A percentile compares a stretch with the other conserved stretches of the same genome.
Evolutionary conservation across 2,329 filamentous ascomycete species (phyloP).

Genomic region (Arthrobotrys iridis): DNA sequence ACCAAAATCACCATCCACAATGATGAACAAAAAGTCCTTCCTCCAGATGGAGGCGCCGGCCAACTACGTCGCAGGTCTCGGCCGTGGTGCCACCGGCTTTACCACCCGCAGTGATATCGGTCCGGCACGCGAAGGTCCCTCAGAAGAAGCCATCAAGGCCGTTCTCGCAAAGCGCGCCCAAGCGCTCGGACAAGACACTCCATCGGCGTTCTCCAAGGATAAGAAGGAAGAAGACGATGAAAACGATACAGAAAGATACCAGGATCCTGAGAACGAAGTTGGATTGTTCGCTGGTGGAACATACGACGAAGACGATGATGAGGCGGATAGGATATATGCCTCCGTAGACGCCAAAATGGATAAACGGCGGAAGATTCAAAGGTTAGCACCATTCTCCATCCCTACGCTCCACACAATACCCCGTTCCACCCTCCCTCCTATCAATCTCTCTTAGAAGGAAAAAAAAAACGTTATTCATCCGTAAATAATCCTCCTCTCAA

Average conservation of each 20-base stretch:
- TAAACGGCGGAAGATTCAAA: conserved; percentile 81
- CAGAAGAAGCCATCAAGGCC: conserved; percentile 98
- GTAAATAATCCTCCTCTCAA: conserved; percentile 67
- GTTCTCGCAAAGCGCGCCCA: conserved; percentile 93
- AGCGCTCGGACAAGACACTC: conserved; percentile 76
- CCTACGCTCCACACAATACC: conserved; percentile 23
- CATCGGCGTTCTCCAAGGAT: conserved; percentile 75
- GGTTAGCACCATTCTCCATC: conserved; percentile 70
- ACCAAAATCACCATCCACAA: conserved; percentile 26
- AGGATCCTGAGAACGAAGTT: conserved; percentile 96
- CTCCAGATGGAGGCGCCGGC: conserved; percentile 64
- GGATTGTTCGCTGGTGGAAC: conserved; percentile 94
- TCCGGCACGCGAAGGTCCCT: conserved; percentile 92
- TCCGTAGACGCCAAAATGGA: conserved; percentile 98
- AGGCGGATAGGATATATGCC: conserved; percentile 94
- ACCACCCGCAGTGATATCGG: conserved; percentile 96
- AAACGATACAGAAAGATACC: conserved; percentile 82
- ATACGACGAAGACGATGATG: conserved; percentile 97
- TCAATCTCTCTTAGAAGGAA: conserved; percentile 61
- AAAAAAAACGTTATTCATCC: conserved; percentile 74
- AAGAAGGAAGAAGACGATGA: conserved; percentile 78
- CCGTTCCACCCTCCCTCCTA: conserved; percentile 42
- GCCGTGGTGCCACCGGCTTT: conserved; percentile 96
- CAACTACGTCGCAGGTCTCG: conserved; percentile 83
- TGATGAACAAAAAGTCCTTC: conserved; percentile 58